Conservation (phyloP, 2,329 filamentous ascomycete species). For the Arthrinium phaeospermum region DNA sequence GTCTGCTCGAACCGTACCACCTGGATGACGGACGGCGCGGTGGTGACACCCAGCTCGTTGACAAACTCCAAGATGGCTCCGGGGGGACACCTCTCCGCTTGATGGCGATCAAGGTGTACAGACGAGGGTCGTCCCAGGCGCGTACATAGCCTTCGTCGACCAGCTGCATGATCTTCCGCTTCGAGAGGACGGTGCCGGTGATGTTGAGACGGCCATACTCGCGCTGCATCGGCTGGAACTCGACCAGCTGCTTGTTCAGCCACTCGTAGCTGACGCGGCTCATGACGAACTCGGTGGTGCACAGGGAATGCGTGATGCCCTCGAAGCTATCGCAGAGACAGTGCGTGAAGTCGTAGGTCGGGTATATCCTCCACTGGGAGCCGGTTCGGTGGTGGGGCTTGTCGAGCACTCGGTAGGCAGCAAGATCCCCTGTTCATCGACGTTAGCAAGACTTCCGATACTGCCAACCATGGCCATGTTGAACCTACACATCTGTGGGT, state of each 20-base stretch:
- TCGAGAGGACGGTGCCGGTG: conserved; percentile 84
- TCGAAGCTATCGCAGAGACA: conserved; percentile 94
- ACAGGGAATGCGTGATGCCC: conserved; percentile 87
- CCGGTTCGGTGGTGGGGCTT: conserved; percentile 80
- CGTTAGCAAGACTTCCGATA: not conserved
- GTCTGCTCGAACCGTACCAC: conserved; percentile 83
- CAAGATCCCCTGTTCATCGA: conserved; percentile 70
- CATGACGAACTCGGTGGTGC: conserved; percentile 90
- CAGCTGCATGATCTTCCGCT: conserved; percentile 81
- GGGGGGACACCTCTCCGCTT: conserved; percentile 86
- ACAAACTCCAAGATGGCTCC: conserved; percentile 89
- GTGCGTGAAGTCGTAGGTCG: conserved; percentile 92
- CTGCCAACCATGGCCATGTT: not conserved
- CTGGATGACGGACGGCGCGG: conserved; percentile 78
- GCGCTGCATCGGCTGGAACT: conserved; percentile 93
- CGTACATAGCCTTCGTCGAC: conserved; percentile 80
- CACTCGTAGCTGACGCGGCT: conserved; percentile 89
- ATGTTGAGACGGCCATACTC: conserved; percentile 80
- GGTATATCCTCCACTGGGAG: conserved; percentile 88
- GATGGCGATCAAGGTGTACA: conserved; percentile 86
- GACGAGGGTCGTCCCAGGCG: conserved; percentile 88
- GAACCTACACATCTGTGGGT: conserved; percentile 72
- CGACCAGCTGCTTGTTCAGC: conserved; percentile 79
- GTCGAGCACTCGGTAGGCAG: conserved; percentile 82
- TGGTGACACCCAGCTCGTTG: conserved; percentile 90